Evolutionary conservation across 305 asterid species (phyloP).

Genomic region (Fraxinus dipetala): DNA sequence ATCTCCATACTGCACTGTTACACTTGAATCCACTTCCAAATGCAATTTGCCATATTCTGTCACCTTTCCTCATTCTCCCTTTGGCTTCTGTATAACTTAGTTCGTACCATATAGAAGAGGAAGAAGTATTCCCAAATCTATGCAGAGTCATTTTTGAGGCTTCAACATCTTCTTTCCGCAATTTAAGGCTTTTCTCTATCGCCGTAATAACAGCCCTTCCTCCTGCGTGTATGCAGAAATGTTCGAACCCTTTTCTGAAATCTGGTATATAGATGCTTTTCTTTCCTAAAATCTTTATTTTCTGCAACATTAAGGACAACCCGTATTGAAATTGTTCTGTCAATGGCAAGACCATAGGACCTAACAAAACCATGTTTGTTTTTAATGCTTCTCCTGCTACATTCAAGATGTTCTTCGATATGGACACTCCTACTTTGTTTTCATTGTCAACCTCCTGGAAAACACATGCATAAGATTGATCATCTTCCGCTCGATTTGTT

Average conservation of each 20-base stretch:
- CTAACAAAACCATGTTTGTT: slow-evolving; percentile 26
- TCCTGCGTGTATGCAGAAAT: slow-evolving; percentile 33
- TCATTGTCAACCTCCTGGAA: slow-evolving; percentile 22
- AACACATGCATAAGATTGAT: slow-evolving; percentile 23
- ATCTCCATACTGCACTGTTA: slow-evolving; percentile 35
- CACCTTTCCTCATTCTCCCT: slow-evolving; percentile 34
- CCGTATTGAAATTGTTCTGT: slow-evolving; percentile 17
- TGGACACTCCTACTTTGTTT: slow-evolving; percentile 21
- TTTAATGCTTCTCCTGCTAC: slow-evolving; percentile 31
- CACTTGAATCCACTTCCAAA: slow-evolving; percentile 38
- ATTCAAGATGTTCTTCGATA: slow-evolving; percentile 12
- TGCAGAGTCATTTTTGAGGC: slow-evolving; percentile 35
- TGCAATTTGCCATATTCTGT: slow-evolving; percentile 33
- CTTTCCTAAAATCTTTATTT: slow-evolving; percentile 1
- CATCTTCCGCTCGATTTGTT: slow-evolving; percentile 19
- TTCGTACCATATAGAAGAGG: slow-evolving; percentile 39
- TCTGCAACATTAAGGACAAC: neutral
- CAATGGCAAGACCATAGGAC: slow-evolving; percentile 28
- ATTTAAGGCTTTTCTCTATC: slow-evolving; percentile 17
- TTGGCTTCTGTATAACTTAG: slow-evolving; percentile 31
- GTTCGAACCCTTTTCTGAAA: slow-evolving; percentile 27
- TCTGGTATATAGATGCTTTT: slow-evolving; percentile 12
- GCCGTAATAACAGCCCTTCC: slow-evolving; percentile 32
- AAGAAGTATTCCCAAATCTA: slow-evolving; percentile 38
- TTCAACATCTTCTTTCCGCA: slow-evolving; percentile 28